These are phyloP conservation scores for Dicorynia guianensis DNA, from an alignment of 306 rosid genomes.

Conservation along the genomic window DNA sequence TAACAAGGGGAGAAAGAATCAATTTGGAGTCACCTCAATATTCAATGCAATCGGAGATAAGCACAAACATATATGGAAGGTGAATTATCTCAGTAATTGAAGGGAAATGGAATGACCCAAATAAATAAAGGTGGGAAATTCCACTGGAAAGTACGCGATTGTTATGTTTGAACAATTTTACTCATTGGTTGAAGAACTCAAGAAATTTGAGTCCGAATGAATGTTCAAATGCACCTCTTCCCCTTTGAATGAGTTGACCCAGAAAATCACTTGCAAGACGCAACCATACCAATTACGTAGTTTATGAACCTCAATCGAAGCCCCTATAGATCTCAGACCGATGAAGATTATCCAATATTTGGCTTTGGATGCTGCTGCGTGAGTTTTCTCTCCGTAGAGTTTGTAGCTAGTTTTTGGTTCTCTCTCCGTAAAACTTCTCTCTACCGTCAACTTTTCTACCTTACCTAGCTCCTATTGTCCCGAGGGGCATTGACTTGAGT, in stretches of 20 bases:
- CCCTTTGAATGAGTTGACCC: constrained; percentile 37
- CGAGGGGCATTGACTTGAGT: constrained; percentile 56
- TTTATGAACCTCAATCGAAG: constrained; percentile 35
- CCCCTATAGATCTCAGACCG: constrained; percentile 52
- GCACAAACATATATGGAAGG: constrained; percentile 32
- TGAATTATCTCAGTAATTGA: constrained; percentile 35
- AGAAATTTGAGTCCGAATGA: background rate
- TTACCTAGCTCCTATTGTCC: constrained; percentile 26
- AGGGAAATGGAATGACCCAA: constrained; percentile 49
- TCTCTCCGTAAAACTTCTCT: constrained; percentile 43
- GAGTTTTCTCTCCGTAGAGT: too few relatives aligned
- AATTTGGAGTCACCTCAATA: constrained; percentile 14
- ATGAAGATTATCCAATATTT: constrained; percentile 34
- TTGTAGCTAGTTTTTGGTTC: background rate
- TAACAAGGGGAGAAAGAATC: constrained; percentile 9
- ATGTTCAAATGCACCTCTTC: constrained; percentile 37
- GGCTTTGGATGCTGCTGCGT: background rate
- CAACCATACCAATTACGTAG: constrained; percentile 29
- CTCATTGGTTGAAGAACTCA: constrained; percentile 20
- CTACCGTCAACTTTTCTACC: constrained; percentile 18
- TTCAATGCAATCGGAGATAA: constrained; percentile 14
- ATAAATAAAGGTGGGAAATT: constrained; percentile 39
- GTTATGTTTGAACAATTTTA: constrained; percentile 22
- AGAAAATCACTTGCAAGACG: constrained; percentile 32
- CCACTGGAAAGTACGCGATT: constrained; percentile 26